Evolutionary conservation across 805 yeast genomes (phyloP).

Genomic region (Kluyveromyces aestuarii): DNA sequence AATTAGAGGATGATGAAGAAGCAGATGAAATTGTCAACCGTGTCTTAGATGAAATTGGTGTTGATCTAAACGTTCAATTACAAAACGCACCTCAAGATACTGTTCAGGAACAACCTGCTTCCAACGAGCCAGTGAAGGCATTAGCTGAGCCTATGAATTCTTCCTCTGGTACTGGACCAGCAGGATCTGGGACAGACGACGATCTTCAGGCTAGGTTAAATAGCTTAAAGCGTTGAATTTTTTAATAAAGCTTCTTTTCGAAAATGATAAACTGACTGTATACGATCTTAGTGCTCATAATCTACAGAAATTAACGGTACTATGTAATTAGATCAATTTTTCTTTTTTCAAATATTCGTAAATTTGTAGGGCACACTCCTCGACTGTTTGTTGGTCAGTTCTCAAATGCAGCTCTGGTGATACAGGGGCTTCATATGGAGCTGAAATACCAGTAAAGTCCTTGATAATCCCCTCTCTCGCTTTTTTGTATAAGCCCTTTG

Average conservation of each 20-base stretch:
- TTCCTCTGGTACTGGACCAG: slow-evolving; percentile 29
- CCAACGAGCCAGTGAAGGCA: slow-evolving; percentile 23
- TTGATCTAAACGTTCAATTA: slow-evolving; percentile 53
- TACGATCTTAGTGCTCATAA: neutral
- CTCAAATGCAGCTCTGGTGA: slow-evolving; percentile 73
- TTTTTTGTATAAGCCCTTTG: slow-evolving; percentile 93
- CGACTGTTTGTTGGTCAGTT: slow-evolving; percentile 63
- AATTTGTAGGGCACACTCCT: slow-evolving; percentile 71
- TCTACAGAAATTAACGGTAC: neutral
- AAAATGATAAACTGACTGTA: neutral
- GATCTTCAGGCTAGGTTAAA: slow-evolving; percentile 84
- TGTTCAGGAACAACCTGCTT: slow-evolving; percentile 12
- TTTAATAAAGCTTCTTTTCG: neutral
- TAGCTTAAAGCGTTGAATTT: slow-evolving; percentile 51
- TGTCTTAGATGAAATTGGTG: slow-evolving; percentile 93
- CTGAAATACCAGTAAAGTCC: slow-evolving; percentile 92
- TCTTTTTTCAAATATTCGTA: slow-evolving; percentile 54
- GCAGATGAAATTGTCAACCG: slow-evolving; percentile 84
- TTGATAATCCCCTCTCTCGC: slow-evolving; percentile 92
- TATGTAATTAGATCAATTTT: slow-evolving; percentile 21
- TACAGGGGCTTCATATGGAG: slow-evolving; percentile 92
- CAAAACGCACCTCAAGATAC: slow-evolving; percentile 37
- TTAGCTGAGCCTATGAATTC: slow-evolving; percentile 40
- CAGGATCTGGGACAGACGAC: slow-evolving; percentile 46
- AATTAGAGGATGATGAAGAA: slow-evolving; percentile 79